Evolutionary conservation across 164 flowering plant species (phyloP).

Genomic region (Umbellularia californica): DNA sequence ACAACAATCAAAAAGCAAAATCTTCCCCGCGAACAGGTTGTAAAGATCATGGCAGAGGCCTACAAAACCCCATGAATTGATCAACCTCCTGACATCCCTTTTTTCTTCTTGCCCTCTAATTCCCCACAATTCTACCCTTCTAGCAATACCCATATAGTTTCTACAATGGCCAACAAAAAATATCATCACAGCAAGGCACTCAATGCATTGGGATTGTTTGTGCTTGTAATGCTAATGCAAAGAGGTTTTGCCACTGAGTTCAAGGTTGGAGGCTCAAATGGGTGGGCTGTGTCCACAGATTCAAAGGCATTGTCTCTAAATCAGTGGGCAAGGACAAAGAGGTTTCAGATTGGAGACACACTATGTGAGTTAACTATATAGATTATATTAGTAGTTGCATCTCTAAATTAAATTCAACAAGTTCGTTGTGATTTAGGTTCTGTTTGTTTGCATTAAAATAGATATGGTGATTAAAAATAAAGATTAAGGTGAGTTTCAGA

Average conservation of each 20-base stretch:
- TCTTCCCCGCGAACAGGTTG: neutral
- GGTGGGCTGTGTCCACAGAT: slow-evolving; percentile 54
- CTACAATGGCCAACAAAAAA: slow-evolving; percentile 27
- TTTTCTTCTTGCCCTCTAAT: neutral
- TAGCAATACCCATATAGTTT: neutral
- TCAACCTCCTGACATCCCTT: neutral
- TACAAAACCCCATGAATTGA: slow-evolving; percentile 2
- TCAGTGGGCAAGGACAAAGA: slow-evolving; percentile 66
- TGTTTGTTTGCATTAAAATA: too few species aligned
- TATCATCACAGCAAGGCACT: slow-evolving; percentile 7
- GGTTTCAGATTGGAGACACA: slow-evolving; percentile 73
- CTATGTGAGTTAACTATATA: slow-evolving; percentile 42
- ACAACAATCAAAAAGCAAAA: neutral
- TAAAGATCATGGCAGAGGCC: neutral
- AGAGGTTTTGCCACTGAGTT: slow-evolving; percentile 41
- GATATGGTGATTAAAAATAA: too few species aligned
- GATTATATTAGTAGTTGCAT: too few species aligned
- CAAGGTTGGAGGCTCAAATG: slow-evolving; percentile 48
- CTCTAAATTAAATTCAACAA: too few species aligned
- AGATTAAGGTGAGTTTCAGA: too few species aligned
- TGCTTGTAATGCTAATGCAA: slow-evolving; percentile 32
- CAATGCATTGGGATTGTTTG: slow-evolving; percentile 27
- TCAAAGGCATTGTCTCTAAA: slow-evolving; percentile 29
- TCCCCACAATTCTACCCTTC: slow-evolving; percentile 2
- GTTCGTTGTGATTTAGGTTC: too few species aligned